Conservation (phyloP, 2,329 filamentous ascomycete genomes). For the Aphanocladium album region DNA sequence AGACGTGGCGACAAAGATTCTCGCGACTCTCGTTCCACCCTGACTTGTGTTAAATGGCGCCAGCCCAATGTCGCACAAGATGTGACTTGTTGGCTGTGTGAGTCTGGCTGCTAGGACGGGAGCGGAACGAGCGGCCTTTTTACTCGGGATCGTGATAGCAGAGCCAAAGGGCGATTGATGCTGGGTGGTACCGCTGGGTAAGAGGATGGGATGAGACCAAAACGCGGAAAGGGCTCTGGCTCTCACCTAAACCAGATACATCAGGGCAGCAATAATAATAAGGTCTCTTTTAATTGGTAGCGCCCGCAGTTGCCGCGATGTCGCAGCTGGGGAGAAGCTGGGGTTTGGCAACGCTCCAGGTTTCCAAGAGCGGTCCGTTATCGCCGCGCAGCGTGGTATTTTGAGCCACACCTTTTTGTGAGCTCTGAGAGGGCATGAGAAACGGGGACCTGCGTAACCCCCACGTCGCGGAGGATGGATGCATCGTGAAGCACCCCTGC, state of each 20-base stretch:
- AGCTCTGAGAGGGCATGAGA: neutral
- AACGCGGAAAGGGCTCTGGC: neutral
- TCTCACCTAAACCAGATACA: neutral
- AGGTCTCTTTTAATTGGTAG: neutral
- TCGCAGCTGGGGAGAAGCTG: neutral
- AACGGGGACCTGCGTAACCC: neutral
- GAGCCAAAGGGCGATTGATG: neutral
- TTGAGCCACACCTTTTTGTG: neutral
- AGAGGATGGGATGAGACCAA: neutral
- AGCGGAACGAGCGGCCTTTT: conserved; percentile 4
- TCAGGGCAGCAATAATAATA: neutral
- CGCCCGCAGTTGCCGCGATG: neutral
- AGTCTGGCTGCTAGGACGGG: neutral
- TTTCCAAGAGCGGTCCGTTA: neutral
- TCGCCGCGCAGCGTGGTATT: conserved; percentile 9
- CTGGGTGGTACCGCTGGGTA: neutral
- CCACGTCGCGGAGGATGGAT: neutral
- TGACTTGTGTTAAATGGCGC: neutral
- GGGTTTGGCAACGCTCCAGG: neutral
- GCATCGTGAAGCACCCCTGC: neutral
- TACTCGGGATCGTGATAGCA: conserved; percentile 6
- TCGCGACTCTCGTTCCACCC: neutral
- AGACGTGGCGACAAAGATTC: neutral
- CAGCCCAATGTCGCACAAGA: neutral
- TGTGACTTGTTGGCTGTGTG: neutral